A percentile compares a stretch with the other conserved stretches of the same genome.
Evolutionary conservation across 495 filamentous ascomycete species (phyloP).

Genomic region (Ramalina peruviana): DNA sequence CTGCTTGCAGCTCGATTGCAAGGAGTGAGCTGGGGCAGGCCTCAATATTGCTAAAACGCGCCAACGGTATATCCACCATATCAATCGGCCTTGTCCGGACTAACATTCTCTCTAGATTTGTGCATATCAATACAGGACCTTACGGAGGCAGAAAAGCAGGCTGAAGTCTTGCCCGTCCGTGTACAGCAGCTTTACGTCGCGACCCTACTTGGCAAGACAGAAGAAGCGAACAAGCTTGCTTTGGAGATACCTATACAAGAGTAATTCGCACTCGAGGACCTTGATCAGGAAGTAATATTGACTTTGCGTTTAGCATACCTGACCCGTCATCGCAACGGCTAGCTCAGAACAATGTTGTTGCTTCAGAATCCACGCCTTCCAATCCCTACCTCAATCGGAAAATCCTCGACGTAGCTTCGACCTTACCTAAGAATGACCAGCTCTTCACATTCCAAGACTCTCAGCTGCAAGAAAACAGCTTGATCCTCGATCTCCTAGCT

Average conservation of each 20-base stretch:
- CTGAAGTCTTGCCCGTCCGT: slow-evolving; percentile 71
- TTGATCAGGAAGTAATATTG: neutral
- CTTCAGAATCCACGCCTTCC: slow-evolving; percentile 36
- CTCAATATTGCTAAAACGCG: slow-evolving; percentile 66
- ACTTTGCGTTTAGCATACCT: slow-evolving; percentile 40
- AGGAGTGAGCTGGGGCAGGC: slow-evolving; percentile 62
- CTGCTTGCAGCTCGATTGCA: slow-evolving; percentile 74
- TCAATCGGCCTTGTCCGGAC: neutral
- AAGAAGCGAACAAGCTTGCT: slow-evolving; percentile 56
- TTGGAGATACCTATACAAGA: slow-evolving; percentile 47
- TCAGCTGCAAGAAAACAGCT: slow-evolving; percentile 51
- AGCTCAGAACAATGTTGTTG: slow-evolving; percentile 63
- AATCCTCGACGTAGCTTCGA: slow-evolving; percentile 42
- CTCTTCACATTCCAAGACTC: slow-evolving; percentile 67
- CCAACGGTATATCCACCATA: slow-evolving; percentile 39
- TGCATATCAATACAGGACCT: slow-evolving; percentile 77
- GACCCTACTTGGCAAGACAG: slow-evolving; percentile 52
- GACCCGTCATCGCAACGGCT: slow-evolving; percentile 67
- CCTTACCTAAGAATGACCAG: slow-evolving; percentile 47
- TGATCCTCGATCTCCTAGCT: slow-evolving; percentile 59
- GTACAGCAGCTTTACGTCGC: slow-evolving; percentile 80
- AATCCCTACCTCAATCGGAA: slow-evolving; percentile 76
- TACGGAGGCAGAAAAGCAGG: slow-evolving; percentile 64
- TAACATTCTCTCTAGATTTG: slow-evolving; percentile 39
- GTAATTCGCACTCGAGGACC: slow-evolving; percentile 30